Evolutionary conservation across 2,329 filamentous ascomycete species (phyloP).

Genomic region (Aureobasidium sp.): DNA sequence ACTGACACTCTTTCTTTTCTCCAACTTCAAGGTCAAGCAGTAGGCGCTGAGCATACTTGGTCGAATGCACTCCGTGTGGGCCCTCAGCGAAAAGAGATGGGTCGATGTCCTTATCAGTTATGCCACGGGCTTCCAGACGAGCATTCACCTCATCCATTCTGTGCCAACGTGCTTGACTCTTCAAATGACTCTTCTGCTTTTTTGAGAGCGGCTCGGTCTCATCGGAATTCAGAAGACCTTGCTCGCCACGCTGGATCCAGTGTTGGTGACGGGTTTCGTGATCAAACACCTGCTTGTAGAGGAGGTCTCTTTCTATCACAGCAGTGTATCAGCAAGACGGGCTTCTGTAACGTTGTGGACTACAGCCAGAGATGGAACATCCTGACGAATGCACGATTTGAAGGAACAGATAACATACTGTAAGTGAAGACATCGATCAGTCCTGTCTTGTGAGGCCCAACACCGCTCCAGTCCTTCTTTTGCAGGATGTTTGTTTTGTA

Average conservation of each 20-base stretch:
- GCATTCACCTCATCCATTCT: background rate
- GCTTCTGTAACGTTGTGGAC: too few relatives aligned
- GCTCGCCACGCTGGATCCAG: background rate
- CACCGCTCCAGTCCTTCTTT: background rate
- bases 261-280: background rate
- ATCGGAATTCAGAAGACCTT: background rate
- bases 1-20: too few relatives aligned
- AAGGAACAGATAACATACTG: too few relatives aligned
- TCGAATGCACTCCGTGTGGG: too few relatives aligned
- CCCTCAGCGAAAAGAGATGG: too few relatives aligned
- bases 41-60: too few relatives aligned
- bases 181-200: background rate
- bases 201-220: background rate
- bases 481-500: background rate
- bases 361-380: too few relatives aligned
- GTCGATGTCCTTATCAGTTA: too few relatives aligned
- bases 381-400: too few relatives aligned
- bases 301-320: background rate
- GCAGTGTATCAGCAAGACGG: background rate
- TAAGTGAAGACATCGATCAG: background rate
- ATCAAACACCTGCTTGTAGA: background rate
- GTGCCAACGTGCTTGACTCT: background rate
- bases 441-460: background rate
- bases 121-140: too few relatives aligned
- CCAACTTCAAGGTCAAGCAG: too few relatives aligned